Evolutionary conservation across 768 basidiomycete genomes (phyloP).

Genomic region (Melanogaster broomeanus): DNA sequence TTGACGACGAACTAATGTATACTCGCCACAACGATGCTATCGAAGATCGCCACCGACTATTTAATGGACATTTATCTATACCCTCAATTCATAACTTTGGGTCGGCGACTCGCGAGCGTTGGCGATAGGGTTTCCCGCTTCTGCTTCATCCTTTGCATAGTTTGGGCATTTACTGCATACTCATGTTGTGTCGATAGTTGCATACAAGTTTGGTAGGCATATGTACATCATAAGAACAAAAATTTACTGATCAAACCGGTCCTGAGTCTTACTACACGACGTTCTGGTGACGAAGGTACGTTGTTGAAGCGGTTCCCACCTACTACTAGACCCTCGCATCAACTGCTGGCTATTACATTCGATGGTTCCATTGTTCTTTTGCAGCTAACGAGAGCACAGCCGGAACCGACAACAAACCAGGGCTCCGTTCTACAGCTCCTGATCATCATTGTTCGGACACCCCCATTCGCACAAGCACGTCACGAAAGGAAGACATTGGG

Average conservation of each 20-base stretch:
- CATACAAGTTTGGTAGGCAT: slow-evolving; percentile 36
- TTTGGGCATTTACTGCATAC: slow-evolving; percentile 29
- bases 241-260: slow-evolving; percentile 22
- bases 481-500: background rate
- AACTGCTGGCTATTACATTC: background rate
- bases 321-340: too few relatives aligned
- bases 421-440: slow-evolving; percentile 6
- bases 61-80: slow-evolving; percentile 37
- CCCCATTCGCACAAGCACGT: background rate
- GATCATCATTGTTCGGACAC: slow-evolving; percentile 9
- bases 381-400: slow-evolving; percentile 15
- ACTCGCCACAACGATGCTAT: slow-evolving; percentile 11
- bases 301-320: too few relatives aligned
- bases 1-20: slow-evolving; percentile 33
- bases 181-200: slow-evolving; percentile 41
- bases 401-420: slow-evolving; percentile 14
- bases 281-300: background rate
- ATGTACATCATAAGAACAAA: slow-evolving; percentile 35
- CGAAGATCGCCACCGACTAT: slow-evolving; percentile 21
- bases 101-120: slow-evolving; percentile 27
- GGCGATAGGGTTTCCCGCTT: slow-evolving; percentile 14
- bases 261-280: background rate
- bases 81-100: slow-evolving; percentile 19
- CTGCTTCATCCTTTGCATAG: slow-evolving; percentile 32
- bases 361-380: slow-evolving; percentile 3